Base-by-base conservation (phyloP, 768 basidiomycete species). In the Serendipita sp. region DNA sequence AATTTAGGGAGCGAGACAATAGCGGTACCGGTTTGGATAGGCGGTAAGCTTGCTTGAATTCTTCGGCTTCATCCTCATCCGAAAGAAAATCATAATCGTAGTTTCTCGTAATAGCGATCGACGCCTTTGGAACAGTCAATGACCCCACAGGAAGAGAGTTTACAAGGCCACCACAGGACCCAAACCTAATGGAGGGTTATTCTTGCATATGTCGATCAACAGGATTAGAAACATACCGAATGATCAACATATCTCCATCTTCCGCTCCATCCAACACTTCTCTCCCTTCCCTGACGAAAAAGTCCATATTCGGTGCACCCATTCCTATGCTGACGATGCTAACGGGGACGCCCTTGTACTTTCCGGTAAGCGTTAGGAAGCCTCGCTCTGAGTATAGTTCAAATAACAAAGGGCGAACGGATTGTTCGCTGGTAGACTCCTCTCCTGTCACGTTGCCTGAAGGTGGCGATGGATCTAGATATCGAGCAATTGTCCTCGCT, bases 301-400 rank as follows among this genome's bases (percentile, higher is more conserved):
- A 92, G 73, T 92, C 89, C 76, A 85, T 86, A 74, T 88, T 91
- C 0, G 88, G 81, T 66, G 75, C 78, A 18, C 89, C 89, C 89
- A 91, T 92, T 11, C 89, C 89, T 64, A 90, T 89, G 68, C 85
- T 86, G 46, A 89, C 76, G 45, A 91, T 80, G 3, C 85, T 86
- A 34, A 91, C 72, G 5, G 88, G 86, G 15, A 79, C 73, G 54
- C 80, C 80, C 48, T 77, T 78, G 73, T 83, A 87, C 38, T 80
- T 77, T 10, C 86, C 87, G 3, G 86, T 87, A 62, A 87, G 79
- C 3, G 84, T 87, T 66, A 83, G 73, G 73, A 89, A 92, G 2
- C 88, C 88, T 56, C 89, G 80, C 69, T 89, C 88, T 16, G 86
- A 87, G 28, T 77, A 76, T 56, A 88, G 72, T 65, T 78, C 79